Evolutionary conservation across 2,329 filamentous ascomycete species (phyloP), one percentile per base, ranked within the genome.

Genomic region (Ophiostoma himal-ulmi): DNA sequence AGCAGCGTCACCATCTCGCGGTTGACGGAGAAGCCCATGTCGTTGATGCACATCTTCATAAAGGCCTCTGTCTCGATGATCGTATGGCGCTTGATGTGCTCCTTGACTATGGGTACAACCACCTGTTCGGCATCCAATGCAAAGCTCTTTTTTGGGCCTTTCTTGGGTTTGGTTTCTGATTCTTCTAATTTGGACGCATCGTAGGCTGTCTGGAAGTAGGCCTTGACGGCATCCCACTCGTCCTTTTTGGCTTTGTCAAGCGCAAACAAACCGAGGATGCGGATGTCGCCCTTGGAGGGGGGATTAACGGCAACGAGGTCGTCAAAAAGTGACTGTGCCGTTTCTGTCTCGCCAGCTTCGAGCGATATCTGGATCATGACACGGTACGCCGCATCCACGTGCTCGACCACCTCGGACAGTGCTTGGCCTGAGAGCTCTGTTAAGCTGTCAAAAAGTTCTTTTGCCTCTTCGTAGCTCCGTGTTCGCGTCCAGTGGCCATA

Each of bases 1-100:
- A 84, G 77, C 34, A 83, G 73, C 2, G 79, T 80, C 54, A 83
- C 80, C 71, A 80, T 75, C 69, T 78, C 77, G 11, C 73, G 76
- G 72, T 78, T 77, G 57, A 82, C 72, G 5, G 76, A 76, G 8
- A 83, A 74, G 34, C 76, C 75, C 60, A 82, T 74, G 22, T 78
- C 76, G 17, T 76, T 74, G 4, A 78, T 75, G 68, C 79, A 83
- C n/a, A 71, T 72, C 67, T 77, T 97, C 48, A 82, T 72, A 54
- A 83, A 82, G 5, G 76, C 76, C 71, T 81, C 80, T 5, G 78
- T 78, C 72, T 83, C 81, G 22, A 75, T 74, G 52, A 78, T 78
- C 3, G 79, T 78, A 71, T 83, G 82, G 10, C 70, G 75, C n/a
- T 77, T 74, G 17, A 77, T 74, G 73, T 79, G 83, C n/a, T 78